Percentiles rank a stretch among this genome's conserved stretches.
phyloP scores from a whole-genome alignment of 2,329 filamentous ascomycete genomes.

The Zymoseptoria crescenta region DNA sequence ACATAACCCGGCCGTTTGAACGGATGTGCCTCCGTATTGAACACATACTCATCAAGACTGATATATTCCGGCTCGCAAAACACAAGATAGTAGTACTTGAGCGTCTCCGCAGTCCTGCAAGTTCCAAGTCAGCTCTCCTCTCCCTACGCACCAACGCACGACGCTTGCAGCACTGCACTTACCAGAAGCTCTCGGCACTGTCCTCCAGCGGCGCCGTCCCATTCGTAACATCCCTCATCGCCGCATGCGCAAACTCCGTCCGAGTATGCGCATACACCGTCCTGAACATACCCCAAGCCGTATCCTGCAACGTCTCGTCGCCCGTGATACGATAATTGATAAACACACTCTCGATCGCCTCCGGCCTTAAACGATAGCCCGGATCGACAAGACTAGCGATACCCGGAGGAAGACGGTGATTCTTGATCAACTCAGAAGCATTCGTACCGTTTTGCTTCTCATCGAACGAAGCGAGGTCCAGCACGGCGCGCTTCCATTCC shows the following conservation, averaged over 20 bases:
- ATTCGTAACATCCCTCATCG: conserved; percentile 56
- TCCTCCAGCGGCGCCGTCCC: conserved; percentile 42
- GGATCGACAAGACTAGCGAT: conserved; percentile 49
- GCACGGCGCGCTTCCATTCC: conserved; percentile 35
- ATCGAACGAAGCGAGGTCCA: conserved; percentile 21
- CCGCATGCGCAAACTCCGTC: conserved; percentile 56
- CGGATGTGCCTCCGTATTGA: conserved; percentile 46
- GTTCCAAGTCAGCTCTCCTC: background rate
- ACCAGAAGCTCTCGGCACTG: conserved; percentile 67
- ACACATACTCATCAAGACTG: conserved; percentile 42
- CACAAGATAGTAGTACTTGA: conserved; percentile 44
- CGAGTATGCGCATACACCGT: conserved; percentile 54
- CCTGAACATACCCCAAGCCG: conserved; percentile 68
- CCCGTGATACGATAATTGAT: conserved; percentile 69
- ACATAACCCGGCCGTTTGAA: conserved; percentile 21
- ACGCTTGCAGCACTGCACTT: conserved; percentile 36
- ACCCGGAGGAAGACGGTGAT: conserved; percentile 46
- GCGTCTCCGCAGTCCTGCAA: conserved; percentile 35
- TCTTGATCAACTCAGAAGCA: conserved; percentile 29
- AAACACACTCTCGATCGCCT: conserved; percentile 75
- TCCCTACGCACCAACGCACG: background rate
- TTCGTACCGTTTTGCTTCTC: conserved; percentile 23
- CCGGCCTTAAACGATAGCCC: conserved; percentile 61
- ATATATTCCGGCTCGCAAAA: conserved; percentile 38
- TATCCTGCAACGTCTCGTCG: conserved; percentile 55